A percentile compares a stretch with the other conserved stretches of the same genome.
These are phyloP conservation scores for Heterobasidion occidentale DNA, from an alignment of 1,284 basidiomycete genomes.

Conservation along the genomic window DNA sequence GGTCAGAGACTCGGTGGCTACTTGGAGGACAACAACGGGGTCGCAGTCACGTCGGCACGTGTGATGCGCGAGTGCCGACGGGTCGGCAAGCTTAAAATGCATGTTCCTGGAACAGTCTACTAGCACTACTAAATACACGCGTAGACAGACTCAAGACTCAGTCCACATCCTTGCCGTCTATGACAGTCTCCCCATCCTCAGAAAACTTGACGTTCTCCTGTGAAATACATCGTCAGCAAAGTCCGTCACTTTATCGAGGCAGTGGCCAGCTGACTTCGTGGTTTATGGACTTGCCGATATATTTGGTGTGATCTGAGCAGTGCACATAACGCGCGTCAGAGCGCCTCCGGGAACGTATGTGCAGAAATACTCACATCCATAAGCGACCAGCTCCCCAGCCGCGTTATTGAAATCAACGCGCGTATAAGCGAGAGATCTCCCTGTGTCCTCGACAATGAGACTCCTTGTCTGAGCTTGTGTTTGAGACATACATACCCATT, in stretches of 20 bases:
- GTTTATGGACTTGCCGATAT: constrained; percentile 67
- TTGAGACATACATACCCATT: constrained; percentile 38
- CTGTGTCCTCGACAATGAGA: constrained; percentile 26
- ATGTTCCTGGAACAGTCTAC: no score
- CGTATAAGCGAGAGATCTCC: constrained; percentile 80
- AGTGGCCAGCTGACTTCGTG: constrained; percentile 41
- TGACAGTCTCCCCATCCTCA: constrained; percentile 62
- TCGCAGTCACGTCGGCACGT: no score
- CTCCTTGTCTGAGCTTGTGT: no score
- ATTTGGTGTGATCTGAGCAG: constrained; percentile 76
- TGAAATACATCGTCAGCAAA: constrained; percentile 4
- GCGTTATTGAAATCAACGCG: constrained; percentile 71
- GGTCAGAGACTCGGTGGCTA: neutral
- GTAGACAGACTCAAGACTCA: neutral
- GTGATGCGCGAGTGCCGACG: no score
- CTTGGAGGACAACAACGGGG: no score
- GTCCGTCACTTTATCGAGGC: neutral
- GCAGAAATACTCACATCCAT: constrained; percentile 49
- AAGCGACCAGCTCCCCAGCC: constrained; percentile 72
- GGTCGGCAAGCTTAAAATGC: no score
- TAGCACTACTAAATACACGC: no score
- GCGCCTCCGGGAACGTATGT: neutral
- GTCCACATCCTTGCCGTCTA: constrained; percentile 53
- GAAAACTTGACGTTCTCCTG: constrained; percentile 79
- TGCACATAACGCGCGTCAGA: neutral